These are phyloP conservation scores for Kwoniella mangroviensis DNA, from an alignment of 768 basidiomycete species.

Conservation along the genomic window DNA sequence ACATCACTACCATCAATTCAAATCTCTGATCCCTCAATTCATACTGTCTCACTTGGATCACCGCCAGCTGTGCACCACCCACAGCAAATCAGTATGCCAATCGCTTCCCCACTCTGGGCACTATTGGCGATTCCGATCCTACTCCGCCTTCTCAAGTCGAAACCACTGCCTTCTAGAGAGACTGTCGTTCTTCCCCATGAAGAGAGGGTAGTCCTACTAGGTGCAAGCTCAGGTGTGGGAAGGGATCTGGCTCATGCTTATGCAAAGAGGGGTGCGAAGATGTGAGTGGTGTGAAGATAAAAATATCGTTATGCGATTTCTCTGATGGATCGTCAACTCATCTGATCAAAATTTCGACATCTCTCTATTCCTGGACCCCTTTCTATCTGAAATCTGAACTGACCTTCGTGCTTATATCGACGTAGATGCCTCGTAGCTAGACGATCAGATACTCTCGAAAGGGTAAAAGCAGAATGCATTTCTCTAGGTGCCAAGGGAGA, in stretches of 20 bases:
- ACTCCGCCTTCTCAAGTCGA: conserved; percentile 27
- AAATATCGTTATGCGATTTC: not conserved
- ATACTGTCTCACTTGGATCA: not conserved
- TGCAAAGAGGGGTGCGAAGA: conserved; percentile 70
- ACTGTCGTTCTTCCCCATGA: conserved; percentile 47
- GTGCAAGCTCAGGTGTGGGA: conserved; percentile 84
- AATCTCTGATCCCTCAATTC: not conserved
- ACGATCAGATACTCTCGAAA: conserved; percentile 64
- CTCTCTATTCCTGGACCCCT: not conserved
- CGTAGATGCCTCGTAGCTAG: conserved; percentile 72
- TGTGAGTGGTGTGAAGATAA: conserved; percentile 37
- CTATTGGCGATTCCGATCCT: conserved; percentile 35
- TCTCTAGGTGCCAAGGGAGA: conserved; percentile 23
- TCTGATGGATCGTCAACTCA: not conserved
- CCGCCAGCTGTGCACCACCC: too few species aligned
- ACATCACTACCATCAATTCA: not conserved
- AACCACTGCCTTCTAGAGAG: conserved; percentile 34
- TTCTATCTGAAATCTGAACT: not conserved
- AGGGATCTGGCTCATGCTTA: conserved; percentile 72
- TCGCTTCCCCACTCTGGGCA: conserved; percentile 21
- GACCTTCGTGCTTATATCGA: not conserved
- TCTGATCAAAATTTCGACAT: not conserved
- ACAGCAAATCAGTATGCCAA: not conserved
- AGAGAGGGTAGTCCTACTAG: conserved; percentile 80
- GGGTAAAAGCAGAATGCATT: conserved; percentile 64